Conservation (phyloP, 2,329 filamentous ascomycete genomes). For the Exophiala sp. region DNA sequence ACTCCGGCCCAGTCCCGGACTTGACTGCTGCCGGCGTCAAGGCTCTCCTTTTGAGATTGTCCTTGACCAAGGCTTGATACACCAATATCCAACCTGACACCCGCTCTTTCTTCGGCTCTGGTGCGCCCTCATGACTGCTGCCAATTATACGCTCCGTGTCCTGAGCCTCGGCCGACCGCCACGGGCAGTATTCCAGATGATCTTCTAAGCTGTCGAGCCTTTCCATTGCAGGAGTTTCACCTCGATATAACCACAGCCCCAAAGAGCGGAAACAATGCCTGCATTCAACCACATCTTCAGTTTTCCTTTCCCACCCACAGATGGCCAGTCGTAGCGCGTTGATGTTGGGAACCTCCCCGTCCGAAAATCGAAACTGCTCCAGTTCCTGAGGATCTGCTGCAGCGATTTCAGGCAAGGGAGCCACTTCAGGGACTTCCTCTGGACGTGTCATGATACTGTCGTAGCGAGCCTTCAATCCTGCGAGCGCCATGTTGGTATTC, state of each 20-base stretch:
- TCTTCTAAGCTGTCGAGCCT: slow-evolving; percentile 64
- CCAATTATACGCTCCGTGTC: slow-evolving; percentile 22
- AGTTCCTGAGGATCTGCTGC: slow-evolving; percentile 30
- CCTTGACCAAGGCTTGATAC: slow-evolving; percentile 22
- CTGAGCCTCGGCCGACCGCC: slow-evolving; percentile 40
- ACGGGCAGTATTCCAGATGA: slow-evolving; percentile 79
- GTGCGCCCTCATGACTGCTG: background rate
- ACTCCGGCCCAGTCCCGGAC: slow-evolving; percentile 9
- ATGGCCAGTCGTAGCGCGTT: slow-evolving; percentile 64
- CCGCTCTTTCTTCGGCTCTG: slow-evolving; percentile 17
- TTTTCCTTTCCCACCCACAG: slow-evolving; percentile 65
- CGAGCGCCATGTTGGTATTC: slow-evolving; percentile 55
- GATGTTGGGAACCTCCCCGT: slow-evolving; percentile 40
- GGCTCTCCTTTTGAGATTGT: slow-evolving; percentile 17
- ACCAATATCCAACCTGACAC: slow-evolving; percentile 27
- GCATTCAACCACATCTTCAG: slow-evolving; percentile 63
- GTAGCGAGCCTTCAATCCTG: slow-evolving; percentile 58
- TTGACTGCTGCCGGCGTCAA: background rate
- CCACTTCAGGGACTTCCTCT: slow-evolving; percentile 40
- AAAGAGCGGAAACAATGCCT: slow-evolving; percentile 80
- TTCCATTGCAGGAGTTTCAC: slow-evolving; percentile 59
- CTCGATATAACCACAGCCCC: slow-evolving; percentile 81
- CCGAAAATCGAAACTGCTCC: slow-evolving; percentile 27
- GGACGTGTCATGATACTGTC: slow-evolving; percentile 44
- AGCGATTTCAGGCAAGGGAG: slow-evolving; percentile 44